These are phyloP conservation scores for Gossypium davidsonii DNA, from an alignment of 441 rosid genomes.

Conservation along the genomic window DNA sequence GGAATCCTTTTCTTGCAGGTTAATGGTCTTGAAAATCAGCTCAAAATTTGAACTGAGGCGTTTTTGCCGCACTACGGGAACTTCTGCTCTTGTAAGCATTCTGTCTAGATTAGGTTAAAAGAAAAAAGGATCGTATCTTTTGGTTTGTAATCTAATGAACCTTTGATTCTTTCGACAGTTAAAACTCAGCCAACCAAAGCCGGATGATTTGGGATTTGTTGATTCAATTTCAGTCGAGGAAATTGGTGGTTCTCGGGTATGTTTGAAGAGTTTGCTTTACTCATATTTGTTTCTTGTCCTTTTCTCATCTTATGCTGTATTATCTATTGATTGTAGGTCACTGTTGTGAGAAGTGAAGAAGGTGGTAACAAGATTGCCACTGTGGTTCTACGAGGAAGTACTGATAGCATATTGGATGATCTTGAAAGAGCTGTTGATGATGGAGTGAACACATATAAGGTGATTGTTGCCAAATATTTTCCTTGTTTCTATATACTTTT, in stretches of 20 bases:
- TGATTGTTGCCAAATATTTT: constrained; percentile 16
- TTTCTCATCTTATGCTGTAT: neutral
- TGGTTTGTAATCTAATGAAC: constrained; percentile 13
- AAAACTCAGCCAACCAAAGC: constrained; percentile 83
- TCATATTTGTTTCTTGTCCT: constrained; percentile 6
- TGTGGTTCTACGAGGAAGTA: constrained; percentile 91
- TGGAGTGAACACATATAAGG: constrained; percentile 99
- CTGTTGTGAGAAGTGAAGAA: constrained; percentile 81
- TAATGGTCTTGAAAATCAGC: constrained; percentile 96
- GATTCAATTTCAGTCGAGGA: constrained; percentile 92
- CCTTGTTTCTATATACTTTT: neutral
- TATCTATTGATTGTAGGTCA: constrained; percentile 45
- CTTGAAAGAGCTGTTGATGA: constrained; percentile 99
- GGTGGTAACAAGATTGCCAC: constrained; percentile 92
- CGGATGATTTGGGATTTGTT: constrained; percentile 84
- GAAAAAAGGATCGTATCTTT: neutral
- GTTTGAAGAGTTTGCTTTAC: constrained; percentile 18
- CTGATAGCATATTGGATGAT: constrained; percentile 95
- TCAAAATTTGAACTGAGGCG: constrained; percentile 95
- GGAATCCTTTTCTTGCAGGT: constrained; percentile 39
- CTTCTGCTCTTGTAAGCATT: constrained; percentile 71
- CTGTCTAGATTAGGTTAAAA: constrained; percentile 1
- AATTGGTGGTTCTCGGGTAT: constrained; percentile 94
- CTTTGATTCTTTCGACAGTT: constrained; percentile 41
- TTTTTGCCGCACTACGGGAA: constrained; percentile 96